phyloP scores from a whole-genome alignment of 371 early-diverging fungal genomes.

The Mucor sp. region DNA sequence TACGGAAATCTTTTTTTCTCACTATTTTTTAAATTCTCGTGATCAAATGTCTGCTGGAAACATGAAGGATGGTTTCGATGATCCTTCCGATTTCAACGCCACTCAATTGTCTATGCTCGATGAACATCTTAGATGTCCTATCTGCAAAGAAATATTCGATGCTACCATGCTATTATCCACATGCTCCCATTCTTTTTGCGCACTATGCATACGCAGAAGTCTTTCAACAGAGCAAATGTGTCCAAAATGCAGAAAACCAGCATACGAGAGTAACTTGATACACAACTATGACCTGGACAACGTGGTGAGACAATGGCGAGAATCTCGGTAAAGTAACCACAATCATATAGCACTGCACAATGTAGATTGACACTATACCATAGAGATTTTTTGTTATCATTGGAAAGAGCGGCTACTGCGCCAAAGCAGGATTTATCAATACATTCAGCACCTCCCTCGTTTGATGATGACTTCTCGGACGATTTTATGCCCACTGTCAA shows the following conservation, averaged over 20 bases:
- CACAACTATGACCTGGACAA: conserved; percentile 50
- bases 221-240: conserved; percentile 54
- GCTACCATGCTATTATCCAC: conserved; percentile 56
- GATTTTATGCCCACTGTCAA: neutral
- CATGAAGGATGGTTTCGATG: conserved; percentile 17
- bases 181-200: conserved; percentile 74
- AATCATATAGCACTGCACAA: neutral
- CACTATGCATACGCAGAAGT: conserved; percentile 65
- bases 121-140: conserved; percentile 65
- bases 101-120: conserved; percentile 53
- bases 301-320: conserved; percentile 28
- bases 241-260: conserved; percentile 57
- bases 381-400: neutral
- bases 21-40: neutral
- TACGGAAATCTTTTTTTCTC: neutral
- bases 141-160: conserved; percentile 68
- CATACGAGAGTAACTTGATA: conserved; percentile 36
- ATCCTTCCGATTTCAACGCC: conserved; percentile 29
- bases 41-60: neutral
- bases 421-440: neutral
- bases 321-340: conserved; percentile 7
- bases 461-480: neutral
- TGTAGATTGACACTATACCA: neutral
- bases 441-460: no score
- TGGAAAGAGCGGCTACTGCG: neutral